Evolutionary conservation across 1,284 basidiomycete species (phyloP), one percentile per base, ranked within the genome.

Genomic region (Xerocomus cyaneibrunnescens): DNA sequence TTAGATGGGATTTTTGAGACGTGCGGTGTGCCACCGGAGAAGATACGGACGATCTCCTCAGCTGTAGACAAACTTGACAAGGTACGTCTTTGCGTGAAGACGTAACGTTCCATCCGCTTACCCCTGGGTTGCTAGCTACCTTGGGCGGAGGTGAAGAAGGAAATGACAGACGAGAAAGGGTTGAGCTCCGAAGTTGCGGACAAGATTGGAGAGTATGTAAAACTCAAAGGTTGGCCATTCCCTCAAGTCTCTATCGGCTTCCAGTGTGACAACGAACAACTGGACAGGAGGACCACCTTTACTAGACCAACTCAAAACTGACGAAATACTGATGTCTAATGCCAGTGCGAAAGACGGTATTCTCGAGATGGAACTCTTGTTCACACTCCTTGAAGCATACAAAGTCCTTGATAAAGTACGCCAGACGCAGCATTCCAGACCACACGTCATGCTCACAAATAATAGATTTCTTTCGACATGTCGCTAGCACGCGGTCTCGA

Each of bases 51-150:
- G n/a, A 98, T 98, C 62, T 97, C 94, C 1, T 96, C 92, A 12
- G 96, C 96, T 0, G 96, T 99, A 10, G 96, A 99, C 74, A 99
- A 99, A 72, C 83, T 99, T 22, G 97, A 99, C 79, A 99, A 99
- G 83, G 89, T 89, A 59, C 21, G 68, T 58, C 12, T 27, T 42
- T 27, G 6, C 6, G 31, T 35, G 39, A 34, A 13, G n/a, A 14
- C 16, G 32, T 31, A 13, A 17, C n/a, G 0, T 30, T 22, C 30
- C 34, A 8, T 37, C 37, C 22, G 19, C 47, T 51, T 28, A 16
- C 34, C 14, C 25, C 0, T 7, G 22, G 2, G 9, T 21, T 46
- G 12, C 28, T 58, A 92, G 87, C 72, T 87, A 32, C 83, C 95
- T 0, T 99, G 97, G 96, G 68, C 70, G 9, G 94, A 97, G 40